phyloP scores from a whole-genome alignment of 768 basidiomycete species.

The Suillus hirtellus region DNA sequence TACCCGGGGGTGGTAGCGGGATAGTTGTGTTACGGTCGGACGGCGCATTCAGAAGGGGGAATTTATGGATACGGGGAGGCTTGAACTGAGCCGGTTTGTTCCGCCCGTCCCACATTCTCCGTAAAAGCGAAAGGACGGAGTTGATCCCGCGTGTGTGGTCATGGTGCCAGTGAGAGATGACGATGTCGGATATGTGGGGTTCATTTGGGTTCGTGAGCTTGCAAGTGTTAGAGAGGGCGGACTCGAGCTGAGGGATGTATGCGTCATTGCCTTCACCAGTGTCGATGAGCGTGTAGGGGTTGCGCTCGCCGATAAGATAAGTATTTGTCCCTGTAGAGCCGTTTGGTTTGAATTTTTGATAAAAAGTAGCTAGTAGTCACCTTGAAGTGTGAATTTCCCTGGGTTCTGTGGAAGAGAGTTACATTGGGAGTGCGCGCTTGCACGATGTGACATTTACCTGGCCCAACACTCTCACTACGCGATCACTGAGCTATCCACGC shows the following conservation, averaged over 20 bases:
- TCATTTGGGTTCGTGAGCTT: slow-evolving; percentile 36
- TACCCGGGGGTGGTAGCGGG: slow-evolving; percentile 39
- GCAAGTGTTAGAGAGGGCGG: slow-evolving; percentile 49
- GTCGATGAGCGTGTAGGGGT: slow-evolving; percentile 81
- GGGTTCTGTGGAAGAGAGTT: slow-evolving; percentile 60
- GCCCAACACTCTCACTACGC: slow-evolving; percentile 69
- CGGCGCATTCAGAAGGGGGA: slow-evolving; percentile 40
- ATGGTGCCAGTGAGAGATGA: slow-evolving; percentile 88
- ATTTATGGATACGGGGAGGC: slow-evolving; percentile 78
- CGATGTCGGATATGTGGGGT: slow-evolving; percentile 80
- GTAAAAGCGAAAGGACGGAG: slow-evolving; percentile 65
- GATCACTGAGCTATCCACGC: slow-evolving; percentile 58
- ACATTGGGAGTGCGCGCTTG: background rate
- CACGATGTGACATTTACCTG: slow-evolving; percentile 50
- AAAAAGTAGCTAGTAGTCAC: slow-evolving; percentile 33
- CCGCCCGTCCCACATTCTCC: slow-evolving; percentile 57
- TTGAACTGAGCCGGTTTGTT: slow-evolving; percentile 48
- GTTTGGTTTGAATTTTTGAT: background rate
- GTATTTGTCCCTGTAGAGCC: slow-evolving; percentile 75
- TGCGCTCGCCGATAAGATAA: slow-evolving; percentile 71
- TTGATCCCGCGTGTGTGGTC: slow-evolving; percentile 85
- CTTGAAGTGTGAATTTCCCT: slow-evolving; percentile 86
- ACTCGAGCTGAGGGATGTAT: slow-evolving; percentile 68
- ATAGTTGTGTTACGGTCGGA: slow-evolving; percentile 42
- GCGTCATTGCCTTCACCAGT: slow-evolving; percentile 72